phyloP scores from a whole-genome alignment of 257 asterid species.

The Fraxinus cuspidata region DNA sequence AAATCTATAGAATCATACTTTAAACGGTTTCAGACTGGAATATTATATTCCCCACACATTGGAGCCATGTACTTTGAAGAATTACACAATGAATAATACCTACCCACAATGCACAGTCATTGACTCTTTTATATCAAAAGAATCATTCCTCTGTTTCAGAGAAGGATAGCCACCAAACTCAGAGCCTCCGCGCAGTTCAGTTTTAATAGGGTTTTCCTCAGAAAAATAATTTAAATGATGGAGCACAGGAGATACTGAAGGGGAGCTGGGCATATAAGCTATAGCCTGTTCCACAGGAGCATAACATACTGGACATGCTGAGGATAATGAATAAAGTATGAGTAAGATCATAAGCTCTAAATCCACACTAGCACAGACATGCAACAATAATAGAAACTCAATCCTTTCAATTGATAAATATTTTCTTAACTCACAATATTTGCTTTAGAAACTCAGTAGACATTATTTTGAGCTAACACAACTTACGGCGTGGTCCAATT shows the following conservation, averaged over 20 bases:
- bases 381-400: constrained; percentile 9
- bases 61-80: neutral
- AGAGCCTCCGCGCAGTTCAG: constrained; percentile 78
- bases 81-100: constrained; percentile 33
- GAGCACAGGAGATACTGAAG: constrained; percentile 71
- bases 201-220: constrained; percentile 57
- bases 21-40: constrained; percentile 3
- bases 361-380: neutral
- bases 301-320: constrained; percentile 97
- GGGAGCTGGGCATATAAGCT: constrained; percentile 72
- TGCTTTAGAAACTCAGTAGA: constrained; percentile 10
- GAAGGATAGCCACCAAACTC: constrained; percentile 98
- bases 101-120: constrained; percentile 99
- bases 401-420: constrained; percentile 18
- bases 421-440: constrained; percentile 19
- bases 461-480: constrained; percentile 18
- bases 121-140: constrained; percentile 64
- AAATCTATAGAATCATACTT: constrained; percentile 14
- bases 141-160: constrained; percentile 67
- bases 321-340: constrained; percentile 29
- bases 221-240: constrained; percentile 69
- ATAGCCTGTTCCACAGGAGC: constrained; percentile 82
- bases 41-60: neutral
- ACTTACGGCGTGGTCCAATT: constrained; percentile 96
- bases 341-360: constrained; percentile 17